Evolutionary conservation across 345 rosid species (phyloP).

Genomic region (Cardamine occulta): DNA sequence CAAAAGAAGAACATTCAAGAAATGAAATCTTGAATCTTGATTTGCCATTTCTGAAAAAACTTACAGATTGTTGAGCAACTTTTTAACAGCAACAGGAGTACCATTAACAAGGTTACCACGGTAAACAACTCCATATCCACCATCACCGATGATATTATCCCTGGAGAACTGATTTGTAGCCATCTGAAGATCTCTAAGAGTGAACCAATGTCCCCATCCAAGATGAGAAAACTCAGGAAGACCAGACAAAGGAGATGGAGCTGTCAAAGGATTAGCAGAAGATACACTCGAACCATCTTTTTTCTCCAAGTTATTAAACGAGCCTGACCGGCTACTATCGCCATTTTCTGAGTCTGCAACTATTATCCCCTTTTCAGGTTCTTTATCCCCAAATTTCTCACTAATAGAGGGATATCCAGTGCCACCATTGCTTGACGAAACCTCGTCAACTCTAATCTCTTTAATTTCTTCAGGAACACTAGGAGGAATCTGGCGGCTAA

Average conservation of each 20-base stretch:
- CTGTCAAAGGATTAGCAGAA: constrained; percentile 65
- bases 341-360: constrained; percentile 55
- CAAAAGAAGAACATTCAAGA: background rate
- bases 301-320: constrained; percentile 61
- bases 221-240: constrained; percentile 91
- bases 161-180: constrained; percentile 78
- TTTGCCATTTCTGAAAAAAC: constrained; percentile 35
- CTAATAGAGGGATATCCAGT: constrained; percentile 40
- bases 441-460: constrained; percentile 82
- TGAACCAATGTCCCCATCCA: constrained; percentile 99
- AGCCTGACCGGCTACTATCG: constrained; percentile 66
- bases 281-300: constrained; percentile 52
- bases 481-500: constrained; percentile 52
- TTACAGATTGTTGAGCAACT: constrained; percentile 88
- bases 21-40: constrained; percentile 3
- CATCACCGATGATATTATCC: constrained; percentile 50
- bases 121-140: constrained; percentile 98
- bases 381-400: constrained; percentile 39
- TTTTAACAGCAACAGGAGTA: constrained; percentile 88
- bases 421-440: constrained; percentile 62
- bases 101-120: constrained; percentile 77
- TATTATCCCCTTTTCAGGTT: constrained; percentile 38
- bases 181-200: constrained; percentile 82
- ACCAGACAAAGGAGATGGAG: constrained; percentile 87
- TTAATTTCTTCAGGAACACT: constrained; percentile 79